Evolutionary conservation across 345 rosid genomes (phyloP).

Genomic region (Gossypium raimondii): DNA sequence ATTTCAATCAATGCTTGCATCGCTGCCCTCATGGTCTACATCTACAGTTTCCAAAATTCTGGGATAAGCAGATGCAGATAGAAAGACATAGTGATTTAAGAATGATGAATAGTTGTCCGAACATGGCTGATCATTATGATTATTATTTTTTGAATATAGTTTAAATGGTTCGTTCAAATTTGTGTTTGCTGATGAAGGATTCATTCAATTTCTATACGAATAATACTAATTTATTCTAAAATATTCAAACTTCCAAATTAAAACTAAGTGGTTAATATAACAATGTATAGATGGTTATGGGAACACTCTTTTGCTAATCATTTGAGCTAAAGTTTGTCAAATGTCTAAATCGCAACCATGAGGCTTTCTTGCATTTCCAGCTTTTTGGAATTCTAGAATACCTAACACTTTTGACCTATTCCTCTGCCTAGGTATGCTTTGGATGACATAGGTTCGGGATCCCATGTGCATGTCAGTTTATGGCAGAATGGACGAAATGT

Average conservation of each 20-base stretch:
- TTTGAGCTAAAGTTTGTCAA: constrained; percentile 1
- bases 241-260: not conserved
- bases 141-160: constrained; percentile 3
- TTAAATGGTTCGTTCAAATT: not conserved
- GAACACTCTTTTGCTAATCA: not conserved
- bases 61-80: not conserved
- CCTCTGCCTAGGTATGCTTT: constrained; percentile 55
- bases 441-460: constrained; percentile 91
- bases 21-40: not conserved
- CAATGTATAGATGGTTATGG: not conserved
- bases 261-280: not conserved
- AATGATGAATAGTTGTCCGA: not conserved
- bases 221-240: constrained; percentile 1
- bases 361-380: not conserved
- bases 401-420: constrained; percentile 7
- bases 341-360: not conserved
- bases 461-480: constrained; percentile 88
- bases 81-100: not conserved
- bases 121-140: not conserved
- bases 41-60: not conserved
- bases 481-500: constrained; percentile 76
- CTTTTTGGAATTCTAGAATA: not conserved
- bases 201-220: not conserved
- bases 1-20: constrained; percentile 1
- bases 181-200: not conserved